Percentiles rank a stretch among this genome's conserved stretches.
Conservation (phyloP, 2,329 filamentous ascomycete genomes). For the Nothophoma quercina region DNA sequence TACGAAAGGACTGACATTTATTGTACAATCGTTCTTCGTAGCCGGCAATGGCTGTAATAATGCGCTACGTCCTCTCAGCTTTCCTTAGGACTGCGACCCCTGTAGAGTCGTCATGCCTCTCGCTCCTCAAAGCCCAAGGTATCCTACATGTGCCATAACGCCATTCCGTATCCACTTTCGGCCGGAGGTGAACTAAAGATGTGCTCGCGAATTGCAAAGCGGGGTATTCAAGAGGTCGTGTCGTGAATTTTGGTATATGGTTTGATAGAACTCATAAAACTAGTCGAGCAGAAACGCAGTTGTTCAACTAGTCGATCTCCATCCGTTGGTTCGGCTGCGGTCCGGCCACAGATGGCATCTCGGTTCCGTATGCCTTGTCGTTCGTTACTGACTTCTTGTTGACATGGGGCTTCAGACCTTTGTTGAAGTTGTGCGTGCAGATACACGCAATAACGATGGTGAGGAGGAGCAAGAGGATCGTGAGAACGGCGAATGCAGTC, state of each 20-base stretch:
- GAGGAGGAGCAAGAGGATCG: conserved; percentile 83
- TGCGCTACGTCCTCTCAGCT: conserved; percentile 13
- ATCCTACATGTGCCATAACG: conserved; percentile 31
- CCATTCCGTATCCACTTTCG: conserved; percentile 30
- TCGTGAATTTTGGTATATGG: conserved; percentile 25
- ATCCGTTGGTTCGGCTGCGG: conserved; percentile 54
- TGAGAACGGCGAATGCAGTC: conserved; percentile 93
- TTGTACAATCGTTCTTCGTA: conserved; percentile 26
- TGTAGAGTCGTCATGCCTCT: neutral
- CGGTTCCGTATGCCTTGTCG: conserved; percentile 60
- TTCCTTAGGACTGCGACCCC: neutral
- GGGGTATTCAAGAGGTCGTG: conserved; percentile 28
- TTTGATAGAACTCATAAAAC: conserved; percentile 7
- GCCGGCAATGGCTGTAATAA: conserved; percentile 11
- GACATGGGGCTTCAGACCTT: conserved; percentile 88
- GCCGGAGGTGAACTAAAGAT: conserved; percentile 32
- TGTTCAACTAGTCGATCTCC: conserved; percentile 47
- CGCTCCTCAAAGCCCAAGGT: conserved; percentile 4
- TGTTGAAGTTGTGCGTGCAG: conserved; percentile 90
- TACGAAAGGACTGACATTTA: conserved; percentile 23
- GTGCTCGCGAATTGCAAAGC: conserved; percentile 39
- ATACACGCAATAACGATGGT: conserved; percentile 88
- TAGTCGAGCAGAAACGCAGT: conserved; percentile 1
- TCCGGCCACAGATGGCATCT: conserved; percentile 58
- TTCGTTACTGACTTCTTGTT: conserved; percentile 62